These are phyloP conservation scores for Saccharomycopsis oosterbeekiorum DNA, from an alignment of 805 yeast species.

Conservation along the genomic window DNA sequence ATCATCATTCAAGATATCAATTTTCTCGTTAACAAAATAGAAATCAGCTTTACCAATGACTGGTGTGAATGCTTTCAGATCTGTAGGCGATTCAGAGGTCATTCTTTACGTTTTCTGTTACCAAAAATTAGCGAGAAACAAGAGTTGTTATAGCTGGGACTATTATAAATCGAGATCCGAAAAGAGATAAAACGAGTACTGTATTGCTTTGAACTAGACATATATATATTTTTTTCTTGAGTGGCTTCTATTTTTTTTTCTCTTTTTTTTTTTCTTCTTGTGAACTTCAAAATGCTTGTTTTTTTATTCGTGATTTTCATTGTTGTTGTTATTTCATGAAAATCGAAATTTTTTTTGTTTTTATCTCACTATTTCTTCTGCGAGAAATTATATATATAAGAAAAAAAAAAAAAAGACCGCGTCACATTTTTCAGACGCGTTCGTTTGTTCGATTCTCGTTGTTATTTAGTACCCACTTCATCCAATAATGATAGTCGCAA, in stretches of 20 bases:
- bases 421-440: slow-evolving; percentile 3
- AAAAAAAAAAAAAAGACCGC: background rate
- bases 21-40: slow-evolving; percentile 6
- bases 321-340: background rate
- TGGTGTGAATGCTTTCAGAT: background rate
- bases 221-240: background rate
- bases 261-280: background rate
- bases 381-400: background rate
- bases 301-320: background rate
- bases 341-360: background rate
- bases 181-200: no score
- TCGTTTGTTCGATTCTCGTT: no score
- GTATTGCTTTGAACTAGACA: background rate
- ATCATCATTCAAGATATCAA: background rate
- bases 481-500: background rate
- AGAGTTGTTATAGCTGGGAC: no score
- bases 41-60: slow-evolving; percentile 2
- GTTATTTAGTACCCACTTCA: background rate
- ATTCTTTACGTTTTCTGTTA: background rate
- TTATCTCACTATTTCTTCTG: background rate
- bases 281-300: background rate
- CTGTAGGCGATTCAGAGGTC: background rate
- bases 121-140: background rate
- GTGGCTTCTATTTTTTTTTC: background rate
- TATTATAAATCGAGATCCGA: no score